phyloP scores from a whole-genome alignment of 768 basidiomycete species.

The Hypholoma sublateritium region DNA sequence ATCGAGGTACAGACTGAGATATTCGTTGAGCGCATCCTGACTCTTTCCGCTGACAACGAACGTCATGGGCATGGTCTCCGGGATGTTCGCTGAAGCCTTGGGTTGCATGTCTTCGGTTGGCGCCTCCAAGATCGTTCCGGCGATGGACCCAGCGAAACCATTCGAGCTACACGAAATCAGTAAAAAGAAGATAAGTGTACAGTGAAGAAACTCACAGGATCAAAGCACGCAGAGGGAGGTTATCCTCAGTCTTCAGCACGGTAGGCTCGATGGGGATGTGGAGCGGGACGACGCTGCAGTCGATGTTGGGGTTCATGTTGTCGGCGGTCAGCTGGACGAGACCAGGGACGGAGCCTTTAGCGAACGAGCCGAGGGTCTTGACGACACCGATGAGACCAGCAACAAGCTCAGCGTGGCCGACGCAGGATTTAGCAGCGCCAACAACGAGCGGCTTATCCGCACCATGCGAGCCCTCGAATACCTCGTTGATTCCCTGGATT shows the following conservation, averaged over 20 bases:
- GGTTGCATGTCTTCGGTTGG: slow-evolving; percentile 19
- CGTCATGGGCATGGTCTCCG: slow-evolving; percentile 21
- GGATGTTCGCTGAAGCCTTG: slow-evolving; percentile 9
- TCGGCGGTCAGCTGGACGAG: slow-evolving; percentile 27
- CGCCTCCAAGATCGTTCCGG: slow-evolving; percentile 32
- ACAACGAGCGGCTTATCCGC: slow-evolving; percentile 29
- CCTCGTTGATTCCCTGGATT: slow-evolving; percentile 35
- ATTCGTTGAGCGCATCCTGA: slow-evolving; percentile 26
- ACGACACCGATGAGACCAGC: slow-evolving; percentile 33
- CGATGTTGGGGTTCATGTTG: slow-evolving; percentile 33
- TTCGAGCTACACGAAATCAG: slow-evolving; percentile 26
- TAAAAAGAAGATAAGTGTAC: background rate
- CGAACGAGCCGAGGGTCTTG: slow-evolving; percentile 27
- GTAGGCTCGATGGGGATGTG: slow-evolving; percentile 24
- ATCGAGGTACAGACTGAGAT: slow-evolving; percentile 30
- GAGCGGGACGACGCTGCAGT: slow-evolving; percentile 29
- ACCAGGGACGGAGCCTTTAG: slow-evolving; percentile 28
- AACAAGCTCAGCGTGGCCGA: slow-evolving; percentile 34
- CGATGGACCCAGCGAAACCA: slow-evolving; percentile 36
- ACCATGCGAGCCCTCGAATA: slow-evolving; percentile 30
- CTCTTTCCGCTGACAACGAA: slow-evolving; percentile 37
- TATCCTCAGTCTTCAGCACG: slow-evolving; percentile 14
- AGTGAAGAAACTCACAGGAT: slow-evolving; percentile 25
- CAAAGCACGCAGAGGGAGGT: slow-evolving; percentile 23
- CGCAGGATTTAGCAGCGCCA: slow-evolving; percentile 31